Evolutionary conservation across 306 rosid species (phyloP).

Genomic region (Medicago ruthenica): DNA sequence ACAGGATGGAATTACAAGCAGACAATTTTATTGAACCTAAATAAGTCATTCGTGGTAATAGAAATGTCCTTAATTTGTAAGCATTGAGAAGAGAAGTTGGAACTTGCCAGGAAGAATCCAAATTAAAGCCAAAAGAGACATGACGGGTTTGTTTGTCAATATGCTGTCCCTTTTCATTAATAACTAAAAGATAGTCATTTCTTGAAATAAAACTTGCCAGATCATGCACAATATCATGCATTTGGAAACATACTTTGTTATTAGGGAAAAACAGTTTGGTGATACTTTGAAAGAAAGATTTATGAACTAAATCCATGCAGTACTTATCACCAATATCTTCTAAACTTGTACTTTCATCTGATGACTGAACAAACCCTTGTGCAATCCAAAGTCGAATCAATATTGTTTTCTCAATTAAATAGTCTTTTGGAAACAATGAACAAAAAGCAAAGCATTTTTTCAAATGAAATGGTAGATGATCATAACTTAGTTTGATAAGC

Average conservation of each 20-base stretch:
- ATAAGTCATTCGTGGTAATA: neutral
- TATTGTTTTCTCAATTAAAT: neutral
- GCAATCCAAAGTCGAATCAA: constrained; percentile 38
- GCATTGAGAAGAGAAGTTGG: neutral
- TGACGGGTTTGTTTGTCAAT: neutral
- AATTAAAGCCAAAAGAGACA: neutral
- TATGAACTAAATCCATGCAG: neutral
- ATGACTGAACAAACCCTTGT: constrained; percentile 19
- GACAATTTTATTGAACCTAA: neutral
- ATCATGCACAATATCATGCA: constrained; percentile 32
- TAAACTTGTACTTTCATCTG: neutral
- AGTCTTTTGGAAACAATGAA: neutral
- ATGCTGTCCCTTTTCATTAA: neutral
- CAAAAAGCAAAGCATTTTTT: neutral
- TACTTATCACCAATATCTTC: constrained; percentile 24
- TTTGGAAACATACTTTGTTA: neutral
- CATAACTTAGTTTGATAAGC: constrained; percentile 9
- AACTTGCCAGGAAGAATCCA: neutral
- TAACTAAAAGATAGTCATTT: no score
- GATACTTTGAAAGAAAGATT: constrained; percentile 5
- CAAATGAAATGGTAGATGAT: neutral
- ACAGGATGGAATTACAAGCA: neutral
- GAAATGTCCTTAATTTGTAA: constrained; percentile 14
- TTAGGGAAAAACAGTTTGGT: no score
- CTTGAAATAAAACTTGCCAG: neutral